Conservation (phyloP, 2,329 filamentous ascomycete genomes). For the Emmonsia crescens region DNA sequence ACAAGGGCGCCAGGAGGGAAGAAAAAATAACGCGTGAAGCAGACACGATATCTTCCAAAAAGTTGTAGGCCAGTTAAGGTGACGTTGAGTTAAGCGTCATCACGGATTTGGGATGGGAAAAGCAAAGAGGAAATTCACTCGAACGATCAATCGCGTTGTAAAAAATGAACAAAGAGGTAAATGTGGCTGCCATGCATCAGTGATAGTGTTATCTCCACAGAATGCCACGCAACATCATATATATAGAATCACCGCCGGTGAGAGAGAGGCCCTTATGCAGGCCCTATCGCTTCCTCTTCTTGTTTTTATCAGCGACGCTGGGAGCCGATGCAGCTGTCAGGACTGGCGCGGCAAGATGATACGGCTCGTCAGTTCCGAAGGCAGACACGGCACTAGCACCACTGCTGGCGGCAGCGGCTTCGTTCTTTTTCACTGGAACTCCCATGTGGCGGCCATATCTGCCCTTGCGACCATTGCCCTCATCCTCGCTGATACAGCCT, state of each 20-base stretch:
- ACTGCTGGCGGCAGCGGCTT: slow-evolving; percentile 23
- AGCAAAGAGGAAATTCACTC: not conserved
- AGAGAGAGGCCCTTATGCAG: not conserved
- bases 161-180: not conserved
- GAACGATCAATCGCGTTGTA: not conserved
- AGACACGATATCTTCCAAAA: not conserved
- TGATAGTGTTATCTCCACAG: not conserved
- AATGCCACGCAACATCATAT: not conserved
- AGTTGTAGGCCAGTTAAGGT: not conserved
- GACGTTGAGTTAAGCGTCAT: not conserved
- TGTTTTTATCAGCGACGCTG: slow-evolving; percentile 45
- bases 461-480: slow-evolving; percentile 93
- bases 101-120: not conserved
- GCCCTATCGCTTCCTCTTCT: slow-evolving; percentile 56
- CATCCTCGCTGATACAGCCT: slow-evolving; percentile 93
- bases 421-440: slow-evolving; percentile 51
- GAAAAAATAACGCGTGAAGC: not conserved
- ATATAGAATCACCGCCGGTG: not conserved
- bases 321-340: slow-evolving; percentile 18
- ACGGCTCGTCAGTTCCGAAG: slow-evolving; percentile 18
- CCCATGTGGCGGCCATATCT: slow-evolving; percentile 68
- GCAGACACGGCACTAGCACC: not conserved
- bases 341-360: slow-evolving; percentile 20
- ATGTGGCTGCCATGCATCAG: too few species aligned
- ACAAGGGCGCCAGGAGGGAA: not conserved